A percentile compares a stretch with the other conserved stretches of the same genome.
phyloP scores from a whole-genome alignment of 2,329 filamentous ascomycete species.

The Gaeumannomyces sp. region DNA sequence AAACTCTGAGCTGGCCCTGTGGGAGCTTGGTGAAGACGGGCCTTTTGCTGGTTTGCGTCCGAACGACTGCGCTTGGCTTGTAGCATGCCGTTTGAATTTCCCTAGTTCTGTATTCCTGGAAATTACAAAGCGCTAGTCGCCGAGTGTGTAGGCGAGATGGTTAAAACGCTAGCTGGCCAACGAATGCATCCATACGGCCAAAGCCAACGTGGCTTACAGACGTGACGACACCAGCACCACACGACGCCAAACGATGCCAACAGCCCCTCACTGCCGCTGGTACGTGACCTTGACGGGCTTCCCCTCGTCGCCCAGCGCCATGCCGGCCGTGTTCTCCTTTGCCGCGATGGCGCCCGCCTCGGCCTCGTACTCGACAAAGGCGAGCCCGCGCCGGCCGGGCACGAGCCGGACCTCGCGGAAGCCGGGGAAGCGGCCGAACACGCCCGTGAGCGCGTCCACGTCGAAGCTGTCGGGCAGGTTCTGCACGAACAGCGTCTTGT shows the following conservation, averaged over 20 bases:
- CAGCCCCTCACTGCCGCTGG: slow-evolving; percentile 65
- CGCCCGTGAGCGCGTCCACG: slow-evolving; percentile 67
- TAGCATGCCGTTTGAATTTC: background rate
- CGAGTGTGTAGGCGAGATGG: too few species aligned
- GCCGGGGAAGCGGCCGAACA: slow-evolving; percentile 87
- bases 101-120: background rate
- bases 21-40: too few species aligned
- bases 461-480: slow-evolving; percentile 85
- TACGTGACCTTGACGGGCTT: slow-evolving; percentile 92
- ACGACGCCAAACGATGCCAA: too few species aligned
- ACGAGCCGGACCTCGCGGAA: slow-evolving; percentile 91
- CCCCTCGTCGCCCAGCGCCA: slow-evolving; percentile 58
- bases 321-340: slow-evolving; percentile 87
- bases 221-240: too few species aligned
- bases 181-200: too few species aligned
- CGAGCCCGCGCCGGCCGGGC: slow-evolving; percentile 79
- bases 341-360: slow-evolving; percentile 86
- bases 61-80: too few species aligned
- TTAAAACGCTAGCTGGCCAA: too few species aligned
- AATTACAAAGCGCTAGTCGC: too few species aligned
- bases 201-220: too few species aligned
- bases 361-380: slow-evolving; percentile 92
- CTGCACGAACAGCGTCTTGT: slow-evolving; percentile 93
- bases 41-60: too few species aligned
- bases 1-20: too few species aligned